Conservation (phyloP, 2,329 filamentous ascomycete genomes). For the Trichoderma sp. region DNA sequence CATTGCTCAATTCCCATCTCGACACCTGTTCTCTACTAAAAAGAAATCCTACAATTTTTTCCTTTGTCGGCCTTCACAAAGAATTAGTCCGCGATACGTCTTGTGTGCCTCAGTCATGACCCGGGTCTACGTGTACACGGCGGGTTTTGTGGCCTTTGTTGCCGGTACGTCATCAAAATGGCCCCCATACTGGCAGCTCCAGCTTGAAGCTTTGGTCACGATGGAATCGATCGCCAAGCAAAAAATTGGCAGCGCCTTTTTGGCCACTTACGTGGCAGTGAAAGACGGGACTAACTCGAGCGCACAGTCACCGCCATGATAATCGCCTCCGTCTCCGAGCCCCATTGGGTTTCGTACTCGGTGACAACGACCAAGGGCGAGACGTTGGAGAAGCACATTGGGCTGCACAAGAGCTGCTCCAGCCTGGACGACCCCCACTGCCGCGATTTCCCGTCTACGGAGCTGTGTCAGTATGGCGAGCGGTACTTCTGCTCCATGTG, state of each 20-base stretch:
- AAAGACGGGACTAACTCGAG: neutral
- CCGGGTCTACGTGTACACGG: constrained; percentile 42
- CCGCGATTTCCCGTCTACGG: constrained; percentile 38
- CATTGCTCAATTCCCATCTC: constrained; percentile 11
- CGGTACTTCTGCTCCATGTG: constrained; percentile 88
- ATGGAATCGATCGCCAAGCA: neutral
- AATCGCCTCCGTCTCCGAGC: constrained; percentile 64
- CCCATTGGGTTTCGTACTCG: constrained; percentile 68
- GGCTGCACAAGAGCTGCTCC: constrained; percentile 79
- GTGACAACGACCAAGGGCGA: constrained; percentile 49
- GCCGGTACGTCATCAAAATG: constrained; percentile 39
- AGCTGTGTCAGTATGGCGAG: constrained; percentile 43
- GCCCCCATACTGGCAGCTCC: neutral
- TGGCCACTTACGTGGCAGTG: neutral
- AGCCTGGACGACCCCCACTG: constrained; percentile 63
- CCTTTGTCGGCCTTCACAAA: neutral
- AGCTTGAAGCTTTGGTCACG: neutral
- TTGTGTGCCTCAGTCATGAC: constrained; percentile 37
- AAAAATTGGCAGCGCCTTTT: neutral
- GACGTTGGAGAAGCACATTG: constrained; percentile 60
- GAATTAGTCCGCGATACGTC: neutral
- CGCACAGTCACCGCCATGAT: constrained; percentile 66
- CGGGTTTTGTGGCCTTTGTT: constrained; percentile 43
- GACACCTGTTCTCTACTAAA: constrained; percentile 5
- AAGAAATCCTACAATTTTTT: neutral